These are phyloP conservation scores for Ricinus communis DNA, from an alignment of 345 rosid genomes.

Conservation along the genomic window DNA sequence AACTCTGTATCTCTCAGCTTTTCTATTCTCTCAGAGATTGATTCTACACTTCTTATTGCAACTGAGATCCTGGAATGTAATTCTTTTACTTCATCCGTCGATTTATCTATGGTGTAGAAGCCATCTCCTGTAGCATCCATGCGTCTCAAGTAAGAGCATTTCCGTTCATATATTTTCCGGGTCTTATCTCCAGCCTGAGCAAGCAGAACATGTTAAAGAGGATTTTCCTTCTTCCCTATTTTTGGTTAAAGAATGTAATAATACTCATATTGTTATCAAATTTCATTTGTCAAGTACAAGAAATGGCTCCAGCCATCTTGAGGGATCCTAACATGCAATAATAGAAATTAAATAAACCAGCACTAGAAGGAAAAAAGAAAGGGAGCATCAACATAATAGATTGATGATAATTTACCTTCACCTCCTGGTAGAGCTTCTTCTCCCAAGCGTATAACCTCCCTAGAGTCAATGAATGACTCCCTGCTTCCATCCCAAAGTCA, in stretches of 20 bases:
- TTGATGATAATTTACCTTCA: slow-evolving; percentile 32
- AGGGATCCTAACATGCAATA: no score
- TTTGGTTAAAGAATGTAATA: no score
- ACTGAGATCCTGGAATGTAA: slow-evolving; percentile 36
- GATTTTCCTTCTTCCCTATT: no score
- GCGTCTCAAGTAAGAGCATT: slow-evolving; percentile 25
- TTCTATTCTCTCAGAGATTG: slow-evolving; percentile 42
- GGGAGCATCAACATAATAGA: not conserved
- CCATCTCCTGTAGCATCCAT: slow-evolving; percentile 10
- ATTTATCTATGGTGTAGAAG: slow-evolving; percentile 24
- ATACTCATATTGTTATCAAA: no score
- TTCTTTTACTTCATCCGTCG: slow-evolving; percentile 26
- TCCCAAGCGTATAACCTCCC: slow-evolving; percentile 50
- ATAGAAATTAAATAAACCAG: no score
- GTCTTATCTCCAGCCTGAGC: slow-evolving; percentile 39
- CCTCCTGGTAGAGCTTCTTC: slow-evolving; percentile 47
- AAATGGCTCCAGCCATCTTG: no score
- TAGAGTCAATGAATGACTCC: slow-evolving; percentile 40
- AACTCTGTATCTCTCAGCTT: slow-evolving; percentile 48
- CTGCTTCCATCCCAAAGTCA: slow-evolving; percentile 37
- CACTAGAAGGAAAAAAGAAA: not conserved
- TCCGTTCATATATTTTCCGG: slow-evolving; percentile 34
- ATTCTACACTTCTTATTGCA: slow-evolving; percentile 36
- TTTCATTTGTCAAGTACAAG: no score
- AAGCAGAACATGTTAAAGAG: slow-evolving; percentile 1